Percentiles rank a stretch among this genome's conserved stretches.
Evolutionary conservation across 768 basidiomycete species (phyloP).

Genomic region (Panus rudis): DNA sequence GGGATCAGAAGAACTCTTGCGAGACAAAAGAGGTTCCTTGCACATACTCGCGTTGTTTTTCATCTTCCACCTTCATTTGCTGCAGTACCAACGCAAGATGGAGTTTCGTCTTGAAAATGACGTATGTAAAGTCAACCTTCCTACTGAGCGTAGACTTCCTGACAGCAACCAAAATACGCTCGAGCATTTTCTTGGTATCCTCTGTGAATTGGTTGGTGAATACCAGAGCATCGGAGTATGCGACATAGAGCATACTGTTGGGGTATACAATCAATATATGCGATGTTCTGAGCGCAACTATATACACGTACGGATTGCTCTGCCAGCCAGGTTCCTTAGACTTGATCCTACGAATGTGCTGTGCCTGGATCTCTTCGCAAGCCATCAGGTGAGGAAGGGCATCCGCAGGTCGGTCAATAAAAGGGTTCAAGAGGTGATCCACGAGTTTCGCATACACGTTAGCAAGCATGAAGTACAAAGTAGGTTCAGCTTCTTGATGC

Average conservation of each 20-base stretch:
- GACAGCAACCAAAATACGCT: not conserved
- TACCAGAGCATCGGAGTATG: not conserved
- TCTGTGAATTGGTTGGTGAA: not conserved
- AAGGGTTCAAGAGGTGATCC: slow-evolving; percentile 1
- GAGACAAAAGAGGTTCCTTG: not conserved
- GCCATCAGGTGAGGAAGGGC: slow-evolving; percentile 4
- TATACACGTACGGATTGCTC: slow-evolving; percentile 4
- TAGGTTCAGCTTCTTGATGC: slow-evolving; percentile 2
- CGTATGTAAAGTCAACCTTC: not conserved
- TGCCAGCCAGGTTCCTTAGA: not conserved
- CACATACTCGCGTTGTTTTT: slow-evolving; percentile 13
- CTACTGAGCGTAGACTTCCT: not conserved
- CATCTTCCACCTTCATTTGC: slow-evolving; percentile 7
- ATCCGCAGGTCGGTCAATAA: slow-evolving; percentile 6
- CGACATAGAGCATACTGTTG: not conserved
- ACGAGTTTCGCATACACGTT: not conserved
- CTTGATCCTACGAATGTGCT: not conserved
- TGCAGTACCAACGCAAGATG: slow-evolving; percentile 14
- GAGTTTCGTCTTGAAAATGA: slow-evolving; percentile 2
- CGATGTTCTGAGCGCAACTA: not conserved
- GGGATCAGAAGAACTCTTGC: not conserved
- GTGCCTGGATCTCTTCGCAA: not conserved
- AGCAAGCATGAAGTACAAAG: slow-evolving; percentile 7
- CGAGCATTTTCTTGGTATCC: slow-evolving; percentile 1
- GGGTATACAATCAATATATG: not conserved